These are phyloP conservation scores for Daedalea quercina DNA, from an alignment of 768 basidiomycete genomes.

Conservation along the genomic window DNA sequence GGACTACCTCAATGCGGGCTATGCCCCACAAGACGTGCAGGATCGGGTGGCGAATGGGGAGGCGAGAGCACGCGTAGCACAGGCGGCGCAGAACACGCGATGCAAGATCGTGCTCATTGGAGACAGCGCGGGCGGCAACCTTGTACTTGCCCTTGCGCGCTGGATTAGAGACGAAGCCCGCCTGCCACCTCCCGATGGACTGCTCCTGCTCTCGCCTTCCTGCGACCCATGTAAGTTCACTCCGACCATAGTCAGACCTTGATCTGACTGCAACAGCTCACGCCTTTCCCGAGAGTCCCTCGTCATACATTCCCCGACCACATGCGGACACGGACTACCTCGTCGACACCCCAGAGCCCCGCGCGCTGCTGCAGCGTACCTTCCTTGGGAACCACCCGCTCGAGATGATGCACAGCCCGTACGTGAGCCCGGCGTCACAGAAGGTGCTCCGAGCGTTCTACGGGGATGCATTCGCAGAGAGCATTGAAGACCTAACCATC, in stretches of 20 bases:
- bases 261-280: constrained; percentile 28
- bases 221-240: constrained; percentile 27
- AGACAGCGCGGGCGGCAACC: constrained; percentile 50
- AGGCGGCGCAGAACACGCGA: constrained; percentile 9
- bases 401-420: constrained; percentile 28
- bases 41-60: constrained; percentile 8
- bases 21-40: background rate
- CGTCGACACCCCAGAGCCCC: constrained; percentile 46
- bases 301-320: constrained; percentile 42
- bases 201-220: constrained; percentile 39
- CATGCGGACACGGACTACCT: constrained; percentile 44
- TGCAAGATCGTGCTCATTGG: constrained; percentile 41
- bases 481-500: constrained; percentile 23
- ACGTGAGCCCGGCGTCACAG: constrained; percentile 27
- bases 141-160: constrained; percentile 42
- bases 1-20: constrained; percentile 1
- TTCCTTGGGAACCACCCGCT: constrained; percentile 38
- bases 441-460: constrained; percentile 27
- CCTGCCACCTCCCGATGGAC: constrained; percentile 37
- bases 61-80: constrained; percentile 5
- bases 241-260: constrained; percentile 10
- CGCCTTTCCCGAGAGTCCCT: constrained; percentile 40
- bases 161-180: constrained; percentile 47
- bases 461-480: constrained; percentile 21
- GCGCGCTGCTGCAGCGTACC: constrained; percentile 44